Evolutionary conservation across 2,329 filamentous ascomycete genomes (phyloP).

Genomic region (Blastomyces parvus): DNA sequence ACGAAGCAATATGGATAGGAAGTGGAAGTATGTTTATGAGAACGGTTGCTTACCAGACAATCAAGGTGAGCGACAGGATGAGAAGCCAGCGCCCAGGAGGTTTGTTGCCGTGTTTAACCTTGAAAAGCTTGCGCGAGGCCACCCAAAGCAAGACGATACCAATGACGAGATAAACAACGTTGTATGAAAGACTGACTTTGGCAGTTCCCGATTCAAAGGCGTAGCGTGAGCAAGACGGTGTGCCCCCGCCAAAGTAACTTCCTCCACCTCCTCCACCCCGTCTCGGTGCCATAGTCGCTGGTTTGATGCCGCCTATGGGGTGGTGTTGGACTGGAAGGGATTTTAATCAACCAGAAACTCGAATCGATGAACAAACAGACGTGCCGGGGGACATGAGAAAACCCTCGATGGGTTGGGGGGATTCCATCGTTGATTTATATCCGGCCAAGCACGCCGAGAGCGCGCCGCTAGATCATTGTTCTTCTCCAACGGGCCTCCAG

Average conservation of each 20-base stretch:
- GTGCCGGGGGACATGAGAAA: not conserved
- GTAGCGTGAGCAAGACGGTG: not conserved
- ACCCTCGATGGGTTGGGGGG: not conserved
- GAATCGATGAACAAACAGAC: not conserved
- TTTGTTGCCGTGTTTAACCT: not conserved
- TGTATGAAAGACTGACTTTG: not conserved
- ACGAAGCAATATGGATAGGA: too few relatives aligned
- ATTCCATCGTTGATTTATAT: not conserved
- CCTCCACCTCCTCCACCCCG: slow-evolving; percentile 3
- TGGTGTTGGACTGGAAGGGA: not conserved
- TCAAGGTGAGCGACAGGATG: not conserved
- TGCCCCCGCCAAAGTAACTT: not conserved
- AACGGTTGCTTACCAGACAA: not conserved
- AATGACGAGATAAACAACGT: not conserved
- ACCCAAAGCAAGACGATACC: not conserved
- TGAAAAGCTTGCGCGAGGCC: not conserved
- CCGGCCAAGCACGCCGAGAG: too few relatives aligned
- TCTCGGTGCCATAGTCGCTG: slow-evolving; percentile 1
- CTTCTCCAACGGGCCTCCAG: too few relatives aligned
- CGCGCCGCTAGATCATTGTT: too few relatives aligned
- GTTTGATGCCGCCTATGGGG: not conserved
- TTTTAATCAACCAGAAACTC: not conserved
- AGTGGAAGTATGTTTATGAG: not conserved
- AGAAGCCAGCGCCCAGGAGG: not conserved
- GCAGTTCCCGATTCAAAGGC: not conserved